These are phyloP conservation scores for Ambrosia artemisiifolia DNA, from an alignment of 129 eudicot species.

Conservation along the genomic window DNA sequence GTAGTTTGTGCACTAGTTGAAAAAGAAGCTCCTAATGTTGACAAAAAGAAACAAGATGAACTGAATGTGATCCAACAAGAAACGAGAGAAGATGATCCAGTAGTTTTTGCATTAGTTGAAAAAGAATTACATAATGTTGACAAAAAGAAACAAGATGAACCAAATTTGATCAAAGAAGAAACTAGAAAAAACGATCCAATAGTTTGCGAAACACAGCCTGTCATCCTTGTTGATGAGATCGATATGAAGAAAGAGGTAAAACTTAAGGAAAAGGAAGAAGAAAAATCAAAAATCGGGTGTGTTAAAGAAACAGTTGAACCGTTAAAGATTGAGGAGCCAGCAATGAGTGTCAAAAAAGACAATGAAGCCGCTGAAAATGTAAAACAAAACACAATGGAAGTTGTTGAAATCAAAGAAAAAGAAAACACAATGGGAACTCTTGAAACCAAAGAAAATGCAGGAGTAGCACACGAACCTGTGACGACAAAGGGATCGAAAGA, in stretches of 20 bases:
- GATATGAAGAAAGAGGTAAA: conserved; percentile 10
- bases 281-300: conserved; percentile 16
- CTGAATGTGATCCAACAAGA: too few species aligned
- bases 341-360: conserved; percentile 17
- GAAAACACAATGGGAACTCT: background rate
- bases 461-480: background rate
- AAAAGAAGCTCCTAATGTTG: too few species aligned
- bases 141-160: too few species aligned
- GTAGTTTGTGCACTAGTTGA: too few species aligned
- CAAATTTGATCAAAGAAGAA: too few species aligned
- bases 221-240: conserved; percentile 24
- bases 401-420: background rate
- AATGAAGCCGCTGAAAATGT: conserved; percentile 29
- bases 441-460: background rate
- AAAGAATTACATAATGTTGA: too few species aligned
- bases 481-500: background rate
- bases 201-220: background rate
- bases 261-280: conserved; percentile 8
- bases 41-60: too few species aligned
- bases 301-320: conserved; percentile 18
- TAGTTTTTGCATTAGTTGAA: too few species aligned
- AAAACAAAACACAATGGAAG: conserved; percentile 2
- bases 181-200: background rate
- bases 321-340: conserved; percentile 26
- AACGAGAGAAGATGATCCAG: too few species aligned